Evolutionary conservation across 2,329 filamentous ascomycete species (phyloP), one percentile per base, ranked within the genome.

Genomic region (Fusarium coicis): DNA sequence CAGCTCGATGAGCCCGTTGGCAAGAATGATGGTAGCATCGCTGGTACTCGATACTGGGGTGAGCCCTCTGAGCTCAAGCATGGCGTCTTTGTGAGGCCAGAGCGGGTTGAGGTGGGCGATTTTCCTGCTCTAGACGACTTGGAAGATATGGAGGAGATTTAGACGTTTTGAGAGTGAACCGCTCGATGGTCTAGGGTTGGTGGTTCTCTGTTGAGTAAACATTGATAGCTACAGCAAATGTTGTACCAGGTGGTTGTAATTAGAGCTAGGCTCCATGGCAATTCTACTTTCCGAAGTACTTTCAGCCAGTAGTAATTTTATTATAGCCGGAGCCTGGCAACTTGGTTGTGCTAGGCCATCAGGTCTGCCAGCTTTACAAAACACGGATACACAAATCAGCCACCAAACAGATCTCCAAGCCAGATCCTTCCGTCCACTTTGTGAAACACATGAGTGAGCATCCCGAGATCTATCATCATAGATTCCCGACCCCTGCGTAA

Each of bases 1-100:
- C 87, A 87, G 74, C 87, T 95, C 59, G 93, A 96, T 79, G 93
- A 96, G 82, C 93, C 93, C 3, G 92, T 92, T 47, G 93, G 93
- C 63, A 94, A 93, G 85, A 96, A 96, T 78, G 93, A 96, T 80
- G 93, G 94, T 67, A 91, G 90, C 76, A 89, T 95, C 74, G 88
- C 87, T 14, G 85, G 84, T 12, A 90, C 85, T 73, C 86, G 90
- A 73, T 96, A 95, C 83, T 96, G 94, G 87, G 89, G 89, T 43
- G 81, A 87, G 63, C 85, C 88, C 56, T 91, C 90, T 60, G 80
- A 84, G 70, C 83, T 90, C 66, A 95, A 94, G 80, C 90, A 89
- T 76, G 93, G 93, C 39, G 91, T 94, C 26, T 94, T 96, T 82
- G 93, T 95, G 36, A 87, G 93, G 72, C 91, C 93, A 8, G 93